A percentile compares a stretch with the other conserved stretches of the same genome.
phyloP scores from a whole-genome alignment of 75 land plant species.

The Sequoia sempervirens region DNA sequence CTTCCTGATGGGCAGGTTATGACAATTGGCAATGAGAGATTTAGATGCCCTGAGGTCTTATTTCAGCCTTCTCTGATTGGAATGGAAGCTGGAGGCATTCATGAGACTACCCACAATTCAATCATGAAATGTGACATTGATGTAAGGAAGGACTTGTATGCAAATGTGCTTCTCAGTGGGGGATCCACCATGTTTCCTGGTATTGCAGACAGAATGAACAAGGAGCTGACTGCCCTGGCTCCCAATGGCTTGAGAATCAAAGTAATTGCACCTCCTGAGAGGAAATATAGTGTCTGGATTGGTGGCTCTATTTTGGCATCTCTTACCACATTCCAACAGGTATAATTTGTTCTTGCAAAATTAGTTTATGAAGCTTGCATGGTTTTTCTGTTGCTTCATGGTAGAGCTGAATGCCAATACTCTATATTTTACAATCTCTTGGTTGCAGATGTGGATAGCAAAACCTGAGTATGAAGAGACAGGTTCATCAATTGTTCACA shows the following conservation, averaged over 20 bases:
- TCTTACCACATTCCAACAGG: conserved; percentile 20
- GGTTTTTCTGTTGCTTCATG: not conserved
- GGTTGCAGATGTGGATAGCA: not conserved
- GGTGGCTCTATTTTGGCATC: no score
- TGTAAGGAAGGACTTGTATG: conserved; percentile 21
- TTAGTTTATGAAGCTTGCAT: not conserved
- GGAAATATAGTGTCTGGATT: no score
- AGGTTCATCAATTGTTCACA: conserved; percentile 25
- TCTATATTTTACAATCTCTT: not conserved
- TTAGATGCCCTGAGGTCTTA: conserved; percentile 31
- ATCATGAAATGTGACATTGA: conserved; percentile 18
- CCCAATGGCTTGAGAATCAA: no score
- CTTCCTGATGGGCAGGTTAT: conserved; percentile 31
- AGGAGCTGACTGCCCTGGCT: no score
- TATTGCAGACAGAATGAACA: no score
- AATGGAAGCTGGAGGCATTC: conserved; percentile 26
- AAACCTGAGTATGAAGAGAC: conserved; percentile 18
- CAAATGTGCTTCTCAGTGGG: conserved; percentile 22
- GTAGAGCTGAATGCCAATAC: not conserved
- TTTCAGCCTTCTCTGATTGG: conserved; percentile 23
- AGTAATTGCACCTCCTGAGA: no score
- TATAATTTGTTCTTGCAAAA: not conserved
- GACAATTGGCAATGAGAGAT: conserved; percentile 25
- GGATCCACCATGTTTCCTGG: conserved; percentile 18
- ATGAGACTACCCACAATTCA: conserved; percentile 9